These are phyloP conservation scores for Blastocystis sp. DNA, from an alignment of 352 stramenopile genomes.

Conservation along the genomic window DNA sequence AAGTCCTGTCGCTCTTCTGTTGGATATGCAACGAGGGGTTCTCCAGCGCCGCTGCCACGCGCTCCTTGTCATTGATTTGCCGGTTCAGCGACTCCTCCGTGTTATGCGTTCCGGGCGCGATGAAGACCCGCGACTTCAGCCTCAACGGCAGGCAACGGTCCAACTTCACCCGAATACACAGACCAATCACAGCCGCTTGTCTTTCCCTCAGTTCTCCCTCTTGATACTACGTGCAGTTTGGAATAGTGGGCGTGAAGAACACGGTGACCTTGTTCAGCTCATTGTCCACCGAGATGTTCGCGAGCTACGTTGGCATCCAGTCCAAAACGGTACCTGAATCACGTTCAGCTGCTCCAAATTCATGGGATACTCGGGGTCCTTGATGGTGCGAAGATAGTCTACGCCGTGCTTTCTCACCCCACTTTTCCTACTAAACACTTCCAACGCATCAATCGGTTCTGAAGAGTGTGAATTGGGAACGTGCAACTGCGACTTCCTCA, in stretches of 20 bases:
- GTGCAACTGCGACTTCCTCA: constrained; percentile 1
- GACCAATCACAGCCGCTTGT: constrained; percentile 83
- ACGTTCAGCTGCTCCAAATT: constrained; percentile 89
- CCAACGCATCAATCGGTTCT: constrained; percentile 80
- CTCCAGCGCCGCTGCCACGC: constrained; percentile 85
- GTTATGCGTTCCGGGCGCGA: constrained; percentile 84
- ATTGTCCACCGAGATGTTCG: constrained; percentile 85
- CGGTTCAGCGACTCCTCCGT: constrained; percentile 87
- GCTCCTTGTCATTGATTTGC: constrained; percentile 90
- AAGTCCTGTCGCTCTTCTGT: neutral
- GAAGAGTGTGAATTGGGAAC: constrained; percentile 71
- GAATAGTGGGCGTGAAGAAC: constrained; percentile 87
- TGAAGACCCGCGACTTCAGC: constrained; percentile 86
- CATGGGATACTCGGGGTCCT: constrained; percentile 87
- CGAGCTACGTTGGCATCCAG: constrained; percentile 71
- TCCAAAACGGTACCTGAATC: constrained; percentile 74
- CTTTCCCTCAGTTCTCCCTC: constrained; percentile 74
- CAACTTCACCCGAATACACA: constrained; percentile 87
- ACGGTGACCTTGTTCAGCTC: constrained; percentile 79
- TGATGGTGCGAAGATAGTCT: constrained; percentile 77
- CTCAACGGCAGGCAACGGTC: constrained; percentile 82
- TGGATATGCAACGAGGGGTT: constrained; percentile 75
- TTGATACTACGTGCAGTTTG: constrained; percentile 79
- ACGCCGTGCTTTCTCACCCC: neutral
- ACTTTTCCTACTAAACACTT: constrained; percentile 79